Evolutionary conservation across 768 basidiomycete genomes (phyloP), one percentile per base, ranked within the genome.

Genomic region (Sporobolomyces roseus): DNA sequence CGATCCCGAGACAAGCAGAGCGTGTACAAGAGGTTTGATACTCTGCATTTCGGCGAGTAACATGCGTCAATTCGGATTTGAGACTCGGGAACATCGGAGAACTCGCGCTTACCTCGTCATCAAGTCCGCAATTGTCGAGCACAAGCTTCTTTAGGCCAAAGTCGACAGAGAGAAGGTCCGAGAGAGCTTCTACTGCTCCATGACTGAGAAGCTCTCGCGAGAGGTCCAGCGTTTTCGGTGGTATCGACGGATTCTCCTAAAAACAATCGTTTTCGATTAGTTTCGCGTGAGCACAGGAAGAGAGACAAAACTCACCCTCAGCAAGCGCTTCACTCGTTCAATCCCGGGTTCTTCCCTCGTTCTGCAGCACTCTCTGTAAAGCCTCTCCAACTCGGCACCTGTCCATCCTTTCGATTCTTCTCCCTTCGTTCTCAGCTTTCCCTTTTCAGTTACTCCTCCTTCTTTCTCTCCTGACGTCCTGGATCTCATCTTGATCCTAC

Each of bases 151-250:
- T 82, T 25, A 96, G 80, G 0, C 93, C 93, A 89, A 93, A 97
- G 78, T 97, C 91, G 65, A 96, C 87, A 12, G 86, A 85, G 71
- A 98, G 86, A 19, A 96, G 86, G 78, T 98, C 94, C 0, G 94
- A 88, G 23, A 99, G 83, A 23, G 92, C 86, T 17, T 87, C 86
- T 0, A 91, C 88, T 0, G 85, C 82, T 2, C 86, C 83, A 2
- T 83, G 78, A 1, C 85, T 88, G 25, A 98, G 82, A 74, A 87
- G 87, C 27, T 88, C 85, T 14, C 88, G 85, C 3, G 91, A 87
- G n/a, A 91, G 81, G 77, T 92, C 88, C 23, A 93, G 83, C 0
- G 86, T 82, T 23, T 90, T 84, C 0, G 91, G 90, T 48, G 25
- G 84, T 79, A 38, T 85, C 84, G 23, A 21, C 6, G 68, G 68